Evolutionary conservation across 2,329 filamentous ascomycete species (phyloP).

Genomic region (Akanthomyces dipterigenus): DNA sequence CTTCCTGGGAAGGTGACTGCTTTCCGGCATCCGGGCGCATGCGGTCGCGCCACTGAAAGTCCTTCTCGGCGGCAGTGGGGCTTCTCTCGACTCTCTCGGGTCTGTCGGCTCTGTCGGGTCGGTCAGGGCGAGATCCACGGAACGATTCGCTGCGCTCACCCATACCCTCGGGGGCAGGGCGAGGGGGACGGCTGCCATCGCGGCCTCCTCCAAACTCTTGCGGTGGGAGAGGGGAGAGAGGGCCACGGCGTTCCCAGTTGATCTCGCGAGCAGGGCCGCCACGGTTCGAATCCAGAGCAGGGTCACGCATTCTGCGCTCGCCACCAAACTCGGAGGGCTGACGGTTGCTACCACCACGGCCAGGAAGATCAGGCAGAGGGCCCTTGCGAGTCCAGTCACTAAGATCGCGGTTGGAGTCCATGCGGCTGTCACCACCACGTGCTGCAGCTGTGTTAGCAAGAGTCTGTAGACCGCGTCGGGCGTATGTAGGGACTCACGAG

Average conservation of each 20-base stretch:
- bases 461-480: background rate
- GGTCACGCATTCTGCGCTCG: conserved; percentile 62
- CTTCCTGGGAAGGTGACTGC: conserved; percentile 62
- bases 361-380: conserved; percentile 68
- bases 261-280: conserved; percentile 54
- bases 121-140: conserved; percentile 56
- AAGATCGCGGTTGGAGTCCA: conserved; percentile 68
- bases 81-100: conserved; percentile 57
- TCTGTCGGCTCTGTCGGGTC: conserved; percentile 51
- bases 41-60: conserved; percentile 84
- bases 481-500: conserved; percentile 58
- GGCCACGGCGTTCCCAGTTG: conserved; percentile 94
- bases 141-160: conserved; percentile 51
- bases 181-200: conserved; percentile 47
- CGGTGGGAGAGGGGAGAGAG: conserved; percentile 64
- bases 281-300: conserved; percentile 45
- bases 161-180: conserved; percentile 43
- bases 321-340: conserved; percentile 42
- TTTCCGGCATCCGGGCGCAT: conserved; percentile 75
- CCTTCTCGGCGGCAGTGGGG: conserved; percentile 83
- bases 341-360: conserved; percentile 37
- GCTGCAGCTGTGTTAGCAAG: conserved; percentile 49
- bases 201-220: conserved; percentile 43
- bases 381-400: conserved; percentile 91
- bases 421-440: conserved; percentile 63